Percentiles rank a stretch among this genome's conserved stretches.
Conservation (phyloP, 805 yeast genomes). For the Candida tibetensis region DNA sequence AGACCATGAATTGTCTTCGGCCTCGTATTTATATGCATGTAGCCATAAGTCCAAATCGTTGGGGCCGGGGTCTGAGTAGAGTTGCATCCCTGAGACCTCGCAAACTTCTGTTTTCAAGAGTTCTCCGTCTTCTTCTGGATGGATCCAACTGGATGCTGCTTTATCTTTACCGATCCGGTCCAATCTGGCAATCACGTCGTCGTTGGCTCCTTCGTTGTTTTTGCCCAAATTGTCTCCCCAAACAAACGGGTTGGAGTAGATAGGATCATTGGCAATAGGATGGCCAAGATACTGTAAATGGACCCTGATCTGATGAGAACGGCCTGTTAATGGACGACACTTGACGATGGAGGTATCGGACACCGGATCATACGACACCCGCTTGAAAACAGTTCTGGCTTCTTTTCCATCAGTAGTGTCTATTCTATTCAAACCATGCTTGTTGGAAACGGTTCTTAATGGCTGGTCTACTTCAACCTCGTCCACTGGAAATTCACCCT, state of each 20-base stretch:
- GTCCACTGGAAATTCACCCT: constrained; percentile 62
- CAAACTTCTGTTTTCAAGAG: constrained; percentile 54
- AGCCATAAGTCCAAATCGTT: constrained; percentile 86
- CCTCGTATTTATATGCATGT: constrained; percentile 82
- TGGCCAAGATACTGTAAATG: constrained; percentile 86
- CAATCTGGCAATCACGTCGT: constrained; percentile 46
- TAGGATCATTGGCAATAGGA: constrained; percentile 57
- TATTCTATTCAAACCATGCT: constrained; percentile 60
- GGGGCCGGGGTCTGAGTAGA: constrained; percentile 86
- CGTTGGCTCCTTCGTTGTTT: constrained; percentile 44
- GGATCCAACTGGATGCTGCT: constrained; percentile 66
- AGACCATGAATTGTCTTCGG: constrained; percentile 58
- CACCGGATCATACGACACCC: constrained; percentile 59
- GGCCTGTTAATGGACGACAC: constrained; percentile 85
- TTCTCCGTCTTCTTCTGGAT: constrained; percentile 64
- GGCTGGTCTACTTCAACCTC: constrained; percentile 64
- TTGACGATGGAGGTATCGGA: constrained; percentile 67
- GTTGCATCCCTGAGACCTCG: constrained; percentile 60
- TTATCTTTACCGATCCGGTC: constrained; percentile 68
- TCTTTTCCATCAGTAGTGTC: constrained; percentile 56
- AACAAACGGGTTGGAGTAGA: constrained; percentile 70
- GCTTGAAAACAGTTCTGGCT: constrained; percentile 68
- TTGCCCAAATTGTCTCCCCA: constrained; percentile 83
- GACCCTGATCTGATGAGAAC: constrained; percentile 94
- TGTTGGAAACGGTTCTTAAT: constrained; percentile 67